A percentile compares a stretch with the other conserved stretches of the same genome.
These are phyloP conservation scores for Diaporthe aspalathi DNA, from an alignment of 2,329 filamentous ascomycete genomes.

Conservation along the genomic window DNA sequence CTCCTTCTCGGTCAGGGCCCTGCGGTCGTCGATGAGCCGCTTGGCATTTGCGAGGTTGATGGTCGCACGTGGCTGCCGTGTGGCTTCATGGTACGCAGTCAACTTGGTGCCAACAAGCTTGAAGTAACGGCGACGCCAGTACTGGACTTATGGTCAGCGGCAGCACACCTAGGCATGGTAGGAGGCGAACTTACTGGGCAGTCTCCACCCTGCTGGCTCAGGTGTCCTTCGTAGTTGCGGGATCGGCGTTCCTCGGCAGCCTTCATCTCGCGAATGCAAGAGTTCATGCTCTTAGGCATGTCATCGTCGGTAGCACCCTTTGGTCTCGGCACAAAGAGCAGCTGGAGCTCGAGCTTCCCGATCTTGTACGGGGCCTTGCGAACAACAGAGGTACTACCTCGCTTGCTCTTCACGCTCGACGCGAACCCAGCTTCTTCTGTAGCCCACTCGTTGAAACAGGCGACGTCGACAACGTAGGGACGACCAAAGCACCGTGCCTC, in stretches of 20 bases:
- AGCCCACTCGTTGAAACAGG: slow-evolving; percentile 99
- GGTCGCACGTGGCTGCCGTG: slow-evolving; percentile 92
- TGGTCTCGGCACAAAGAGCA: slow-evolving; percentile 93
- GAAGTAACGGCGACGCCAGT: slow-evolving; percentile 98
- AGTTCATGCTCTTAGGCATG: slow-evolving; percentile 99
- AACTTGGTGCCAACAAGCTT: slow-evolving; percentile 90
- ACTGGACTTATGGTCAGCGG: slow-evolving; percentile 68
- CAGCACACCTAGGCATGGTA: not conserved
- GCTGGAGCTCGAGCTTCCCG: slow-evolving; percentile 91
- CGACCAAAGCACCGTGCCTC: slow-evolving; percentile 89
- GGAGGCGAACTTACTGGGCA: slow-evolving; percentile 81
- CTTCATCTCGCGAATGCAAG: slow-evolving; percentile 91
- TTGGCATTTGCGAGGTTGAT: slow-evolving; percentile 96
- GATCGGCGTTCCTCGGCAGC: slow-evolving; percentile 85
- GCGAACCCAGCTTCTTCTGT: slow-evolving; percentile 82
- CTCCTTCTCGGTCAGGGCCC: slow-evolving; percentile 84
- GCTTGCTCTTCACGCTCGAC: slow-evolving; percentile 96
- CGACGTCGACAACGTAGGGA: slow-evolving; percentile 87
- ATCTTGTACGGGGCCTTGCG: slow-evolving; percentile 96
- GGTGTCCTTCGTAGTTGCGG: slow-evolving; percentile 84
- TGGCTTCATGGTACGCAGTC: slow-evolving; percentile 95
- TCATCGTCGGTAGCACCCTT: slow-evolving; percentile 89
- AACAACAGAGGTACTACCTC: slow-evolving; percentile 74
- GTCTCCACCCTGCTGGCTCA: slow-evolving; percentile 97
- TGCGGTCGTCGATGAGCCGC: slow-evolving; percentile 92